Percentiles rank a stretch among this genome's conserved stretches.
These are phyloP conservation scores for Hippophae gyantsensis DNA, from an alignment of 306 rosid genomes.

Conservation along the genomic window DNA sequence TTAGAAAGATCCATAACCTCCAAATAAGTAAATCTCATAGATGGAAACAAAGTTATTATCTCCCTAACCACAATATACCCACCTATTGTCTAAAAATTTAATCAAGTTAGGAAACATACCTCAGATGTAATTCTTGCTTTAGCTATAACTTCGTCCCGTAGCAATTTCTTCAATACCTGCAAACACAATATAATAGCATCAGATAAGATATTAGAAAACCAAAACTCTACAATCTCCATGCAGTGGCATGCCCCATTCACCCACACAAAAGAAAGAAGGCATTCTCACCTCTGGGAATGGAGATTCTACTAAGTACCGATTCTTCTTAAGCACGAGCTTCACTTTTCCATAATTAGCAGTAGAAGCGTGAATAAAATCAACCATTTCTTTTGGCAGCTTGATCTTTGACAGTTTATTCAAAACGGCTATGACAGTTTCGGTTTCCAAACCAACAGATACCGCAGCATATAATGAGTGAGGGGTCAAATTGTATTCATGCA, in stretches of 20 bases:
- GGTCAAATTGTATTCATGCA: slow-evolving; percentile 94
- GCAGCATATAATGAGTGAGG: slow-evolving; percentile 93
- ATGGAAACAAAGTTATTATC: background rate
- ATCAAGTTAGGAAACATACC: slow-evolving; percentile 34
- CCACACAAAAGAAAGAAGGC: slow-evolving; percentile 5
- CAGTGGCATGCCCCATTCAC: background rate
- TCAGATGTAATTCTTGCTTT: slow-evolving; percentile 64
- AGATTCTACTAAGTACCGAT: slow-evolving; percentile 76
- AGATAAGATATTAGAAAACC: slow-evolving; percentile 7
- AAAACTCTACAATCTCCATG: slow-evolving; percentile 2
- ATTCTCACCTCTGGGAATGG: slow-evolving; percentile 72
- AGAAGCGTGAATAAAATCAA: slow-evolving; percentile 68
- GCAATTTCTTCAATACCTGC: slow-evolving; percentile 87
- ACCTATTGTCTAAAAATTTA: background rate
- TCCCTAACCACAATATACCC: slow-evolving; percentile 2
- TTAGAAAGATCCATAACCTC: no score
- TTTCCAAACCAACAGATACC: slow-evolving; percentile 86
- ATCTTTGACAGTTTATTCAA: slow-evolving; percentile 81
- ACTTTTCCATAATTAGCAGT: slow-evolving; percentile 95
- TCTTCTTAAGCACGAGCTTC: slow-evolving; percentile 93
- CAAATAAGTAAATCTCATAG: no score
- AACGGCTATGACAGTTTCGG: slow-evolving; percentile 70
- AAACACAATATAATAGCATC: slow-evolving; percentile 11
- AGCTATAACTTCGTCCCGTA: slow-evolving; percentile 60
- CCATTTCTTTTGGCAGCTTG: slow-evolving; percentile 95